Conservation (phyloP, 345 rosid genomes). For the Adansonia digitata region DNA sequence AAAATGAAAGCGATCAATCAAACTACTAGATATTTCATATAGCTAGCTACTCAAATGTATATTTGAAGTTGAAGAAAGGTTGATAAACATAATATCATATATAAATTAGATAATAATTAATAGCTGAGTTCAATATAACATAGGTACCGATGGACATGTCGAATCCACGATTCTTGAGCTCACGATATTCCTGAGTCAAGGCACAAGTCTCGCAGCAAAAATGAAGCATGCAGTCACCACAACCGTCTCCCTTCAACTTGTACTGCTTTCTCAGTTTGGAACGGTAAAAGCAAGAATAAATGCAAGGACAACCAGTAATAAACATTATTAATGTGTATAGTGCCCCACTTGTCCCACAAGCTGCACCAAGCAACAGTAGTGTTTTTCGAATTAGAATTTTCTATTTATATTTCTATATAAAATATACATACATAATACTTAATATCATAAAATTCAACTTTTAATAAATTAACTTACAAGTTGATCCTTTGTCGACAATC, state of each 20-base stretch:
- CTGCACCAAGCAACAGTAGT: slow-evolving; percentile 15
- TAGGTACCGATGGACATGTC: slow-evolving; percentile 32
- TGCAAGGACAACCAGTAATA: slow-evolving; percentile 13
- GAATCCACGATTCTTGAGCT: slow-evolving; percentile 38
- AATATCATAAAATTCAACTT: not conserved
- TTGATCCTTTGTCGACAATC: slow-evolving; percentile 48
- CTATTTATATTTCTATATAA: not conserved
- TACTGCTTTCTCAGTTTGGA: slow-evolving; percentile 29
- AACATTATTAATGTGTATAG: slow-evolving; percentile 11
- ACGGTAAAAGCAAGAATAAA: slow-evolving; percentile 25
- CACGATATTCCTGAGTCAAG: slow-evolving; percentile 36
- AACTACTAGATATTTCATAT: not conserved
- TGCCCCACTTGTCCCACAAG: slow-evolving; percentile 27
- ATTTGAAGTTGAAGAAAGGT: too few relatives aligned
- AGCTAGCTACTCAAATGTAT: not conserved
- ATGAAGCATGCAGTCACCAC: slow-evolving; percentile 27
- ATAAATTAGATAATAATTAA: too few relatives aligned
- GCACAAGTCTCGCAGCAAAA: slow-evolving; percentile 36
- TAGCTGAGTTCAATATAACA: not conserved
- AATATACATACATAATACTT: not conserved
- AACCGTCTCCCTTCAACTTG: slow-evolving; percentile 12
- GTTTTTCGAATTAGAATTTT: not conserved
- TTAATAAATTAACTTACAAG: slow-evolving; percentile 32
- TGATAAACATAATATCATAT: too few relatives aligned
- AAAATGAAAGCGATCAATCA: too few relatives aligned